phyloP scores from a whole-genome alignment of 2,329 filamentous ascomycete species.

The Neoarthrinium moseri region DNA sequence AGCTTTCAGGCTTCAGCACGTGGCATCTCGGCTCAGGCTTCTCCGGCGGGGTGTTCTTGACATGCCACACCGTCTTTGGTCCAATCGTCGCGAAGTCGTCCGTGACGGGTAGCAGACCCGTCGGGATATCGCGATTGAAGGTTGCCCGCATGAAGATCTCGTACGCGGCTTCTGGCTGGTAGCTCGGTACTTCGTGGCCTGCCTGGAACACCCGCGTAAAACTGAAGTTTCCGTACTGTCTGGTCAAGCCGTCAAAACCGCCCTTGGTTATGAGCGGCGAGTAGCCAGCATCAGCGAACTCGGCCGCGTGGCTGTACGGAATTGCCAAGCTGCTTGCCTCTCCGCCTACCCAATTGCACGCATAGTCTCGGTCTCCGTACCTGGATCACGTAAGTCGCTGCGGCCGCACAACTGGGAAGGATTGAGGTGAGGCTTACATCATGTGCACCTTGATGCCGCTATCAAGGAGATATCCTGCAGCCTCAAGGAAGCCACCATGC shows the following conservation, averaged over 20 bases:
- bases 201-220: slow-evolving; percentile 59
- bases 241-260: slow-evolving; percentile 61
- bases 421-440: slow-evolving; percentile 34
- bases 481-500: slow-evolving; percentile 36
- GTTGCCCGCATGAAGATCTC: slow-evolving; percentile 53
- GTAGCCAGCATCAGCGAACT: slow-evolving; percentile 59
- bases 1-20: slow-evolving; percentile 5
- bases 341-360: slow-evolving; percentile 57
- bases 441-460: slow-evolving; percentile 55
- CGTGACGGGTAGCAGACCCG: slow-evolving; percentile 48
- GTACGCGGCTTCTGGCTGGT: slow-evolving; percentile 49
- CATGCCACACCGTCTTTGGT: slow-evolving; percentile 36
- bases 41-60: slow-evolving; percentile 37
- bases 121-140: slow-evolving; percentile 47
- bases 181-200: slow-evolving; percentile 54
- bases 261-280: slow-evolving; percentile 60
- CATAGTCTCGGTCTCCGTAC: slow-evolving; percentile 59
- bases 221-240: slow-evolving; percentile 66
- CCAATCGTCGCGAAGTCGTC: slow-evolving; percentile 34
- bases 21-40: slow-evolving; percentile 8
- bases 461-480: slow-evolving; percentile 53
- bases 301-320: slow-evolving; percentile 37
- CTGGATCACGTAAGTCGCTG: slow-evolving; percentile 22
- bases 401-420: neutral
- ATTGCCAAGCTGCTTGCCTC: slow-evolving; percentile 49